Conservation (phyloP, 371 early-diverging fungal genomes). For the Mortierella sp. region DNA sequence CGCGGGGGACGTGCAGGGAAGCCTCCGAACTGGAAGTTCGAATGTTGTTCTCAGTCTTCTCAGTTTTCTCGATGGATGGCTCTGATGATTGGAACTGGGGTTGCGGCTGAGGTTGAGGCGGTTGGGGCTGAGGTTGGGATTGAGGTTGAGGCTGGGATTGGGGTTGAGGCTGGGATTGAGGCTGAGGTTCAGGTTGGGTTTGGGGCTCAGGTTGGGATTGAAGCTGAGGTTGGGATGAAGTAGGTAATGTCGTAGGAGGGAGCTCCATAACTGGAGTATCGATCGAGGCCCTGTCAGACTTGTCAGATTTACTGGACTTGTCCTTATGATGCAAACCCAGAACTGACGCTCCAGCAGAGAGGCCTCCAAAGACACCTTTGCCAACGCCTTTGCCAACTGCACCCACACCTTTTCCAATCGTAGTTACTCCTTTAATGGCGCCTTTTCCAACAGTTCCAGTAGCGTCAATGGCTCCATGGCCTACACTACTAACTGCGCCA, state of each 20-base stretch:
- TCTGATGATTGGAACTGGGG: neutral
- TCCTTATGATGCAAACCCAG: conserved; percentile 59
- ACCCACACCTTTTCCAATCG: conserved; percentile 63
- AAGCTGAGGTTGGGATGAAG: conserved; percentile 1
- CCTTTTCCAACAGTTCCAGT: conserved; percentile 64
- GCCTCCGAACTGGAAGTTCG: conserved; percentile 24
- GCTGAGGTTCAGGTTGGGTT: neutral
- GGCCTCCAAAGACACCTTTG: conserved; percentile 56
- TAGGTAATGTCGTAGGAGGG: conserved; percentile 15
- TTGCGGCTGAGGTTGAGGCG: too few relatives aligned
- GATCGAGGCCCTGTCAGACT: conserved; percentile 22
- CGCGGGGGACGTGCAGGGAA: conserved; percentile 29
- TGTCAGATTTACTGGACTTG: conserved; percentile 1
- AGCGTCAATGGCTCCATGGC: conserved; percentile 55
- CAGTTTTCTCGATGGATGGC: conserved; percentile 53
- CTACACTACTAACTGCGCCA: conserved; percentile 60
- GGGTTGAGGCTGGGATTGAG: neutral
- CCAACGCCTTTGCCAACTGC: conserved; percentile 58
- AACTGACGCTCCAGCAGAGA: conserved; percentile 53
- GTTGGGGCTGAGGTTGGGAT: too few relatives aligned
- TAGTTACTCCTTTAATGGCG: conserved; percentile 65
- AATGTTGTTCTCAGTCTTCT: conserved; percentile 19
- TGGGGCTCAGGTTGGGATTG: neutral
- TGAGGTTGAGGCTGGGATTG: too few relatives aligned
- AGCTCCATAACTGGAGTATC: conserved; percentile 19